Conservation (phyloP, 192 early-diverging fungal genomes). For the Podila clonocystis region DNA sequence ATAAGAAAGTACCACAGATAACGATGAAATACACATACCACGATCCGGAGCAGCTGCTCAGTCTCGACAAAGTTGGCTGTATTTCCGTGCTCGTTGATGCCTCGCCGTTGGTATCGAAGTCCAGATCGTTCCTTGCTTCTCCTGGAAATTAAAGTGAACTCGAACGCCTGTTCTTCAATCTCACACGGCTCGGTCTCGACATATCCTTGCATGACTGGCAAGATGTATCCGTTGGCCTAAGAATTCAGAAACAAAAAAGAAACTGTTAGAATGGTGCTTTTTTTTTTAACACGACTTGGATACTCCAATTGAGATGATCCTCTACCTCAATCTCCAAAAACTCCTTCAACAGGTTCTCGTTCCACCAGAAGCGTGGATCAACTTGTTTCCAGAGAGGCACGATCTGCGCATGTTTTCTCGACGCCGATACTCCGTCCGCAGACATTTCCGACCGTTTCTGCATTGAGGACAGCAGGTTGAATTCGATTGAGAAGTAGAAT, state of each 20-base stretch:
- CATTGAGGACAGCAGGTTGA: conserved; percentile 26
- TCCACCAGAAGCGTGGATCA: conserved; percentile 68
- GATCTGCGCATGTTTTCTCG: neutral
- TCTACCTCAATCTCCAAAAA: conserved; percentile 58
- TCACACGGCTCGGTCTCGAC: conserved; percentile 71
- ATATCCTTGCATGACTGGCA: conserved; percentile 77
- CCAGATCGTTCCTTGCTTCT: conserved; percentile 68
- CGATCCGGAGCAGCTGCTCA: conserved; percentile 85
- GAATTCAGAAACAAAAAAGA: neutral
- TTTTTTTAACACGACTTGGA: neutral
- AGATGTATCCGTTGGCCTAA: conserved; percentile 61
- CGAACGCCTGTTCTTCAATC: conserved; percentile 66
- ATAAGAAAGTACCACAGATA: neutral
- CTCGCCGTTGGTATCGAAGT: conserved; percentile 90
- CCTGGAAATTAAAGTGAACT: conserved; percentile 75
- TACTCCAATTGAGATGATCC: neutral
- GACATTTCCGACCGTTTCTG: conserved; percentile 12
- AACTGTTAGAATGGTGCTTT: neutral
- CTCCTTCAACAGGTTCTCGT: conserved; percentile 57
- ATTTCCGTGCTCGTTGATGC: conserved; percentile 85
- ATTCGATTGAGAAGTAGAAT: conserved; percentile 60
- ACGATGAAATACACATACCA: conserved; percentile 25
- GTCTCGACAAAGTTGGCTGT: conserved; percentile 98
- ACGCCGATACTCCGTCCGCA: conserved; percentile 1
- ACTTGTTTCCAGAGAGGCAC: conserved; percentile 51